Evolutionary conservation across 345 rosid genomes (phyloP).

Genomic region (Chamaenerion angustifolium): DNA sequence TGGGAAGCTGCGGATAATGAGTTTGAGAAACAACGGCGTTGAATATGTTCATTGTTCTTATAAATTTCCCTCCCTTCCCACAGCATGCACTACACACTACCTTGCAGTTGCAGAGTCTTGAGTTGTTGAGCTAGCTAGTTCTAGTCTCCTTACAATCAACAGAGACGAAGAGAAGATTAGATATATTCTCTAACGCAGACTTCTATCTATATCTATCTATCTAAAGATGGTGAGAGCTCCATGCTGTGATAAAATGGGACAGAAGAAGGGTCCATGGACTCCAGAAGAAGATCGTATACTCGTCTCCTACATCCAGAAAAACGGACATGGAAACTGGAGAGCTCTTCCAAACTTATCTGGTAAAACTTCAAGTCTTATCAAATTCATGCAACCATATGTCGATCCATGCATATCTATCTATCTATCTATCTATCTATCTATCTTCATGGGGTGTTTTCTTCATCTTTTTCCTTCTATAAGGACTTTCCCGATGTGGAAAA

Average conservation of each 20-base stretch:
- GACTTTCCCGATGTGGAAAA: slow-evolving; percentile 38
- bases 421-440: background rate
- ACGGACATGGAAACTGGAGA: slow-evolving; percentile 40
- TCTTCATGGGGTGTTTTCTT: background rate
- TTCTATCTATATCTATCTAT: background rate
- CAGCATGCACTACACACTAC: too few species aligned
- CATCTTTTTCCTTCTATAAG: slow-evolving; percentile 16
- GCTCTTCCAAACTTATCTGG: slow-evolving; percentile 76
- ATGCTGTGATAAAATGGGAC: slow-evolving; percentile 71
- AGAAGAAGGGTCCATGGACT: slow-evolving; percentile 28
- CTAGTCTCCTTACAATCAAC: too few species aligned
- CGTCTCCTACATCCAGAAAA: slow-evolving; percentile 28
- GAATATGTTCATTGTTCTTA: too few species aligned
- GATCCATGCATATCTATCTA: too few species aligned
- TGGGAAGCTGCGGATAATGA: too few species aligned
- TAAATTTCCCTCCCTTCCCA: too few species aligned
- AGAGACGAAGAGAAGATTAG: too few species aligned
- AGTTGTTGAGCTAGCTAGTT: too few species aligned
- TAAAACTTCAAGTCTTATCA: slow-evolving; percentile 6
- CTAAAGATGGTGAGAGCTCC: slow-evolving; percentile 75
- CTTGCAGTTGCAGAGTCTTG: too few species aligned
- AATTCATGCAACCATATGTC: background rate
- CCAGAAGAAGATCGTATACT: slow-evolving; percentile 59
- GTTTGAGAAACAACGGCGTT: too few species aligned
- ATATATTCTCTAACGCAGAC: too few species aligned